Evolutionary conservation across 805 yeast species (phyloP).

Genomic region (Wickerhamomyces rabaulensis): DNA sequence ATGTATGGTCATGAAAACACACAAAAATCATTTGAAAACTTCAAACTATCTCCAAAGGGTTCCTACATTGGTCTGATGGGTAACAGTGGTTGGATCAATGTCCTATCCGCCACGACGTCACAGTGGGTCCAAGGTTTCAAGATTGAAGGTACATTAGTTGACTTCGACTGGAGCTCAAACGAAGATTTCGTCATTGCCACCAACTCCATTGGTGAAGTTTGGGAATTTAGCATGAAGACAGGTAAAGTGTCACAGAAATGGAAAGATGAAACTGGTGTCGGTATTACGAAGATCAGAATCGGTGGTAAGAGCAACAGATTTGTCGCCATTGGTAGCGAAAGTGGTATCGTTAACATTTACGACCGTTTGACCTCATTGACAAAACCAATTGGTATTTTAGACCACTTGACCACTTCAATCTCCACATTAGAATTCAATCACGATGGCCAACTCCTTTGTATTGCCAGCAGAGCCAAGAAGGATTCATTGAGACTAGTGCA

Average conservation of each 20-base stretch:
- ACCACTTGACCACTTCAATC: conserved; percentile 77
- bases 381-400: conserved; percentile 61
- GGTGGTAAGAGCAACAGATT: conserved; percentile 71
- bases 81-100: conserved; percentile 85
- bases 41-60: conserved; percentile 73
- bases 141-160: conserved; percentile 81
- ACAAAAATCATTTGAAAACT: conserved; percentile 84
- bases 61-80: conserved; percentile 71
- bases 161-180: conserved; percentile 61
- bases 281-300: conserved; percentile 69
- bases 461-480: conserved; percentile 78
- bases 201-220: conserved; percentile 79
- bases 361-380: conserved; percentile 42
- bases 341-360: conserved; percentile 87
- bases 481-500: conserved; percentile 87
- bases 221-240: conserved; percentile 67
- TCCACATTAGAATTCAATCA: conserved; percentile 67
- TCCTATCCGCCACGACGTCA: conserved; percentile 72
- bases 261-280: conserved; percentile 83
- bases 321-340: conserved; percentile 83
- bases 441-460: conserved; percentile 85
- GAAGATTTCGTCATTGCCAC: conserved; percentile 47
- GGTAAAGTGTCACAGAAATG: conserved; percentile 59
- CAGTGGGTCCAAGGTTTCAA: conserved; percentile 85
- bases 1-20: conserved; percentile 86